Evolutionary conservation across 2,329 filamentous ascomycete genomes (phyloP), one percentile per base, ranked within the genome.

Genomic region (Phyllosticta citribraziliensis): DNA sequence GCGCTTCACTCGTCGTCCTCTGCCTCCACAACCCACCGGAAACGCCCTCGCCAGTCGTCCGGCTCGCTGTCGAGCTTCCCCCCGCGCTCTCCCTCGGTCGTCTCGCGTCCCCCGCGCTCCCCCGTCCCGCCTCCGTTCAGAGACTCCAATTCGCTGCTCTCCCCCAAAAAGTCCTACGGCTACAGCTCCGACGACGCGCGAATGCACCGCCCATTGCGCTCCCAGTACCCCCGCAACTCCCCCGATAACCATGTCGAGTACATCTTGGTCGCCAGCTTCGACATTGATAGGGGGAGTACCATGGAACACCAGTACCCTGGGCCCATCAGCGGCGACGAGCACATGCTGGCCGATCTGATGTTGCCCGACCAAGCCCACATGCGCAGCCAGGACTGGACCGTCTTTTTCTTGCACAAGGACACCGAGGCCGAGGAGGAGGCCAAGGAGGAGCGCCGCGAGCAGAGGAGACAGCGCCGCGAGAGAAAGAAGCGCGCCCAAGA

Each of bases 241-340:
- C 67, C 73, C 61, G 77, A 97, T 73, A 95, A 94, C 69, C 94
- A 99, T 87, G 94, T 99, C 76, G 94, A 99, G 73, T 99, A 97
- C 72, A 97, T 99, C 58, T 80, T 99, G 58, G 94, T 99, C 60
- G 94, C 94, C 3, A 96, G 91, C 2, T 99, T 99, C 75, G 91
- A 97, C 74, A 96, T 97, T 69, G 93, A 97, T 73, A 86, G 90
- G 58, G 94, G 94, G 2, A 93, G 93, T 55, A 86, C 97, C 68
- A 97, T 99, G 94, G 94, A 99, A 72, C 92, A 99, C 72, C 94
- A 99, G 72, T 99, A 93, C 71, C 94, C 94, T 0, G 87, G 90
- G 52, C 87, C 93, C 57, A 97, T 99, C 64, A 97, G 91, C 57
- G 93, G 94, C 33, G 93, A 99, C 72, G 94, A 99, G 77, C 88